phyloP scores from a whole-genome alignment of 2,329 filamentous ascomycete genomes.

The Aureobasidium melanogenum region DNA sequence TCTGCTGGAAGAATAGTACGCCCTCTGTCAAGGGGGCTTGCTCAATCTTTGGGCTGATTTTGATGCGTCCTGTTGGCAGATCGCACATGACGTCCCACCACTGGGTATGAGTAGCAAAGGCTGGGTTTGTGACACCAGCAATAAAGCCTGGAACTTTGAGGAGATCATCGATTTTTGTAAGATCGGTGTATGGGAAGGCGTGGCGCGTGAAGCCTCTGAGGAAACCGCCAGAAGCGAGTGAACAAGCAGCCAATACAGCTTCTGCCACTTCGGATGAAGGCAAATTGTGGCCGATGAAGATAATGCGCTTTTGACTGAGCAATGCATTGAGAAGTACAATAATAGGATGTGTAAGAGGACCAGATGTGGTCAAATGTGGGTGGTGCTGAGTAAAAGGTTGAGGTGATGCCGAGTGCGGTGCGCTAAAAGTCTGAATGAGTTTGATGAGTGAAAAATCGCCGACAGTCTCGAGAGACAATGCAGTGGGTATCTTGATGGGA shows the following conservation, averaged over 20 bases:
- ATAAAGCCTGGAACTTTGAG: conserved; percentile 96
- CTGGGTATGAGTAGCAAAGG: conserved; percentile 86
- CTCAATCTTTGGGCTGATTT: conserved; percentile 86
- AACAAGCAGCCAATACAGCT: conserved; percentile 94
- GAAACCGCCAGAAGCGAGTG: conserved; percentile 84
- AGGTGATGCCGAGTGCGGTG: conserved; percentile 69
- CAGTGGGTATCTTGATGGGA: conserved; percentile 90
- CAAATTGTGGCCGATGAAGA: conserved; percentile 91
- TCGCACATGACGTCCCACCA: conserved; percentile 99
- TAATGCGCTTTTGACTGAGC: conserved; percentile 89
- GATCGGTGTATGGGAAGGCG: conserved; percentile 94
- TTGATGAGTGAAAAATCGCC: conserved; percentile 97
- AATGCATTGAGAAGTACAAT: conserved; percentile 92
- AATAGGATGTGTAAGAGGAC: conserved; percentile 82
- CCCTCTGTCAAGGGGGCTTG: conserved; percentile 74
- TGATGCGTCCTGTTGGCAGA: conserved; percentile 82
- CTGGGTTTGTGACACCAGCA: conserved; percentile 93
- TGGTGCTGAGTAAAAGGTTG: conserved; percentile 73
- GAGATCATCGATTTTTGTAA: conserved; percentile 95
- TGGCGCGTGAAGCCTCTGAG: conserved; percentile 89
- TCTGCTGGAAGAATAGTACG: conserved; percentile 65
- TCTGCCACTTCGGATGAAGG: conserved; percentile 94
- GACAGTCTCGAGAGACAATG: conserved; percentile 88
- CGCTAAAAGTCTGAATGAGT: conserved; percentile 88
- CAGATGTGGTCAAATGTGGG: conserved; percentile 87